These are phyloP conservation scores for Globisporangium cystogenes DNA, from an alignment of 352 stramenopile species.

Conservation along the genomic window DNA sequence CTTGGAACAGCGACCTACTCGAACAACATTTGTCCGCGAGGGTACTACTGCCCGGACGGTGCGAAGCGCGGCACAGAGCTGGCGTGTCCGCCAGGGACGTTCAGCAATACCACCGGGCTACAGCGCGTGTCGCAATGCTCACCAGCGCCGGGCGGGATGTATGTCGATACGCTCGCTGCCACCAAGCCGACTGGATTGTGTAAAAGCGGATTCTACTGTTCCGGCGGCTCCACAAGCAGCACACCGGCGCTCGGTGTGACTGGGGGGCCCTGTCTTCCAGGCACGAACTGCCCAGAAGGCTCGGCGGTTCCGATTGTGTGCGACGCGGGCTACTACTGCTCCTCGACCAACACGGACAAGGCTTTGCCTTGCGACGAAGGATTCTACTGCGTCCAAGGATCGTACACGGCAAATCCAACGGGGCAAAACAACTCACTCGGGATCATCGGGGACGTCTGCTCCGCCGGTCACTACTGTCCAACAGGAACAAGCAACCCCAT, in stretches of 20 bases:
- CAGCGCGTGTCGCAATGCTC: constrained; percentile 50
- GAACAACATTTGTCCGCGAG: constrained; percentile 54
- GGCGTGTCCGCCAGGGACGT: constrained; percentile 80
- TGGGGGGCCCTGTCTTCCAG: constrained; percentile 71
- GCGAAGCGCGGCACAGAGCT: constrained; percentile 48
- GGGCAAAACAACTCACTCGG: constrained; percentile 69
- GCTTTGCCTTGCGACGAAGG: constrained; percentile 68
- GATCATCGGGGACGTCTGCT: constrained; percentile 68
- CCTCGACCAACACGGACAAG: constrained; percentile 63
- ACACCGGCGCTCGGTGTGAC: constrained; percentile 36
- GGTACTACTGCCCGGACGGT: constrained; percentile 77
- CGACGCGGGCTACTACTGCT: constrained; percentile 71
- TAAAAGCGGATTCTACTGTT: constrained; percentile 83
- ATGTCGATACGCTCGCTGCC: constrained; percentile 41
- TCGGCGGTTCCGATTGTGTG: constrained; percentile 83
- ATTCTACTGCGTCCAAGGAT: constrained; percentile 88
- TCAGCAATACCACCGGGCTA: constrained; percentile 42
- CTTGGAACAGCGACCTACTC: constrained; percentile 36
- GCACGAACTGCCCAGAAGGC: constrained; percentile 84
- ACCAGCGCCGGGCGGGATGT: constrained; percentile 60
- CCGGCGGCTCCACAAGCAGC: constrained; percentile 40
- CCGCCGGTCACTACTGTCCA: constrained; percentile 74
- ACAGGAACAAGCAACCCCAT: constrained; percentile 71
- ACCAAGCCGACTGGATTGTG: constrained; percentile 49
- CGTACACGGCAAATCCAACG: constrained; percentile 66